Evolutionary conservation across 202 grass and related monocot genomes (phyloP), one percentile per base, ranked within the genome.

Genomic region (Alloteropsis angusta): DNA sequence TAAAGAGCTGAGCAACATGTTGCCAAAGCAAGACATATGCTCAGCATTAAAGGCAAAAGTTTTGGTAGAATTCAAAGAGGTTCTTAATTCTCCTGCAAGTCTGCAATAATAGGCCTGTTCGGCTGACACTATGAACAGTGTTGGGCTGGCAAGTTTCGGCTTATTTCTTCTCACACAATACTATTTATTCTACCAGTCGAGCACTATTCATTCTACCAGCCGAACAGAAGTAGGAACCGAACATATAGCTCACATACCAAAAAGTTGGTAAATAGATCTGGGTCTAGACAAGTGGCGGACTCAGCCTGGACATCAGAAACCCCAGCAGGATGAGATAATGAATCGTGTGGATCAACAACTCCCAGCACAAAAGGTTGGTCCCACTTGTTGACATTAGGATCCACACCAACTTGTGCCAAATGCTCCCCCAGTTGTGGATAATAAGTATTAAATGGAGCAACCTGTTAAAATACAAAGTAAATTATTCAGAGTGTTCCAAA

Each of bases 391-490:
- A 88, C 54, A 46, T 61, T 85, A 50, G 89, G 71, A 80, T 98
- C 89, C 58, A 98, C 85, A 76, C 90, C 92, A 74, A 87, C 92
- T 91, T 98, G 90, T 12, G 48, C 46, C 82, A 99, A 74, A 78
- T 99, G 96, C 69, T 93, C 89, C 48, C 82, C 89, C 54, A 99
- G 71, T 89, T 85, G 88, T 61, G 92, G 85, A 85, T 99, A 99
- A 65, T 89, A 96, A 15, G 96, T 96, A 91, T 99, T 99, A 80
- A 99, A 99, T 82, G 96, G 96, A 73, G 96, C 96, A 82, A 99
- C 92, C 96, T 99, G 88, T 82, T 66, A 81, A 68, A 48, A 83
- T 13, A 37, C 21, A 46, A 63, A 62, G 5, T 77, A 59, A 77
- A 47, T 1, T 12, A 72, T 46, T 60, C 0, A 68, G 43, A 48